phyloP scores from a whole-genome alignment of 345 rosid species.

The Reutealis trisperma region DNA sequence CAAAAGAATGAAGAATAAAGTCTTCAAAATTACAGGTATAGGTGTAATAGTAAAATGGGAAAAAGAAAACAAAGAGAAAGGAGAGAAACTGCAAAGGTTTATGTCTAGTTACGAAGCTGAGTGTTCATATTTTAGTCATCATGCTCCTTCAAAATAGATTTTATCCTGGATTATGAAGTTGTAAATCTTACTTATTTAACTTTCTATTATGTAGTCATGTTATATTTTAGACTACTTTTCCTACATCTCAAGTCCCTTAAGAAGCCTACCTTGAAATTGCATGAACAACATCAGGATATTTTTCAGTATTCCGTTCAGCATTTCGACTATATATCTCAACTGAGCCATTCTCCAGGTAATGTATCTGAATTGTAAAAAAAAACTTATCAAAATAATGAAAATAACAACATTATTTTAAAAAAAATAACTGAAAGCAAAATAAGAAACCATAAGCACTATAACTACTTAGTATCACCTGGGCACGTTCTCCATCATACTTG shows the following conservation, averaged over 20 bases:
- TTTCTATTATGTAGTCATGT: background rate
- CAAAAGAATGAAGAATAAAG: background rate
- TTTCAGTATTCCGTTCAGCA: constrained; percentile 88
- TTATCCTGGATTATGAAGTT: background rate
- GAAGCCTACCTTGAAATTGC: constrained; percentile 61
- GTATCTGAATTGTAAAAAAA: constrained; percentile 52
- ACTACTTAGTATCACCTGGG: constrained; percentile 61
- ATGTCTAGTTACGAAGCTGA: background rate
- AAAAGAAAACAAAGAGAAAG: background rate
- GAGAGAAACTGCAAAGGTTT: background rate
- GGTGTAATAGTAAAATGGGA: background rate
- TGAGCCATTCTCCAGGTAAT: constrained; percentile 79
- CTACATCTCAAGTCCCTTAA: background rate
- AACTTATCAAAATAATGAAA: background rate
- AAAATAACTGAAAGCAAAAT: background rate
- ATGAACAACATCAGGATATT: constrained; percentile 83
- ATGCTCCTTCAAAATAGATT: background rate
- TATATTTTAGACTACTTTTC: background rate
- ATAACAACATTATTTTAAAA: background rate
- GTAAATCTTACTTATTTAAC: background rate
- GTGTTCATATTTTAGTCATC: background rate
- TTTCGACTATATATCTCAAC: constrained; percentile 96
- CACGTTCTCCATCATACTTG: constrained; percentile 98
- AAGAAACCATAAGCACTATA: constrained; percentile 8
- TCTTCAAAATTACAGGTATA: background rate